Evolutionary conservation across 306 rosid species (phyloP).

Genomic region (Ammopiptanthus mongolicus): DNA sequence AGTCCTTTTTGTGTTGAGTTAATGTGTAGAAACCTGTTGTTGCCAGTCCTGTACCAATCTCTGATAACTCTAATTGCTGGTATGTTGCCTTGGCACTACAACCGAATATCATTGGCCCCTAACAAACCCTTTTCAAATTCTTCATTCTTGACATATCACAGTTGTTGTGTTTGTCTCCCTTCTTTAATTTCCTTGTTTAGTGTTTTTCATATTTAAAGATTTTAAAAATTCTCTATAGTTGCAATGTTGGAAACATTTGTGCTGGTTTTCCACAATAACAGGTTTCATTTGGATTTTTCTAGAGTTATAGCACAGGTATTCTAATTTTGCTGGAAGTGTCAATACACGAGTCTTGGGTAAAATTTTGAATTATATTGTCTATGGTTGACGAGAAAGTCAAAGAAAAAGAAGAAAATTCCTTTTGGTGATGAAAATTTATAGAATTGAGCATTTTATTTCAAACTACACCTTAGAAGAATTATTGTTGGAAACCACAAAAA

Average conservation of each 20-base stretch:
- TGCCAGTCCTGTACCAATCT: neutral
- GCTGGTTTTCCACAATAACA: neutral
- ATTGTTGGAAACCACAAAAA: too few relatives aligned
- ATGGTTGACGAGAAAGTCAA: neutral
- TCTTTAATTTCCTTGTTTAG: neutral
- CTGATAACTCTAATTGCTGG: constrained; percentile 3
- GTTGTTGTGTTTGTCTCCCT: neutral
- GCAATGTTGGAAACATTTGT: neutral
- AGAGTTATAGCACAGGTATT: neutral
- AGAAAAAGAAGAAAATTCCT: neutral
- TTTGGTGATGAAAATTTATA: neutral
- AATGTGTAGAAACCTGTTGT: neutral
- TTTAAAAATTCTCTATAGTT: neutral
- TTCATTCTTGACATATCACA: neutral
- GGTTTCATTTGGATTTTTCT: neutral
- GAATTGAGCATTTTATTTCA: neutral
- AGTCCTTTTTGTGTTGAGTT: constrained; percentile 11
- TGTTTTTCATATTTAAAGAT: neutral
- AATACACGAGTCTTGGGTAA: neutral
- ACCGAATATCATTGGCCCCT: neutral
- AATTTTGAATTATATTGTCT: neutral
- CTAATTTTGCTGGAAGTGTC: neutral
- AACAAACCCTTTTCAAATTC: neutral
- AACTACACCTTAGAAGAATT: neutral
- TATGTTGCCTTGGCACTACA: neutral